Evolutionary conservation across 225 moss, liverwort and hornwort genomes (phyloP).

Genomic region (Physcomitrium patens): DNA sequence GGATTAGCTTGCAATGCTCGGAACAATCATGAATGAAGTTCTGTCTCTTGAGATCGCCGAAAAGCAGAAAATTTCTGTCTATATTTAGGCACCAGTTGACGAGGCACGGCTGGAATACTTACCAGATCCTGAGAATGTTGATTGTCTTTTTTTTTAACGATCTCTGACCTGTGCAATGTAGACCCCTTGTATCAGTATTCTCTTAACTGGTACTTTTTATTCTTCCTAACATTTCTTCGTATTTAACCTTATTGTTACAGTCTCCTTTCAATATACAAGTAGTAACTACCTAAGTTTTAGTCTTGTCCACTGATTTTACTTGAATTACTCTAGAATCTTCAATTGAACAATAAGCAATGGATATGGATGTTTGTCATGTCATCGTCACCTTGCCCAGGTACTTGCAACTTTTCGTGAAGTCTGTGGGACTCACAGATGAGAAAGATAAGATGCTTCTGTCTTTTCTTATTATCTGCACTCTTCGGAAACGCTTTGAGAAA

Average conservation of each 20-base stretch:
- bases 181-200: slow-evolving; percentile 83
- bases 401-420: slow-evolving; percentile 61
- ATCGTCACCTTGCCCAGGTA: slow-evolving; percentile 46
- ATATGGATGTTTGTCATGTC: neutral
- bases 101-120: slow-evolving; percentile 73
- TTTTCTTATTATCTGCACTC: too few species aligned
- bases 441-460: slow-evolving; percentile 73
- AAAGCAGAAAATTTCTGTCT: slow-evolving; percentile 68
- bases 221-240: neutral
- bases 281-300: too few species aligned
- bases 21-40: slow-evolving; percentile 14
- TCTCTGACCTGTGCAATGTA: slow-evolving; percentile 66
- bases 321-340: neutral
- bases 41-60: slow-evolving; percentile 70
- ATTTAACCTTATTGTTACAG: slow-evolving; percentile 6
- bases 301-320: neutral
- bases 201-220: slow-evolving; percentile 59
- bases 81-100: slow-evolving; percentile 70
- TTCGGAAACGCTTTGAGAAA: slow-evolving; percentile 62
- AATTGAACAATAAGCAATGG: neutral
- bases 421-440: slow-evolving; percentile 65
- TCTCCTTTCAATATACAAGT: neutral
- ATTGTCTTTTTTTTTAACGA: slow-evolving; percentile 67
- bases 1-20: too few species aligned
- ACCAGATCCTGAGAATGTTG: slow-evolving; percentile 69